A percentile compares a stretch with the other conserved stretches of the same genome.
phyloP scores from a whole-genome alignment of 768 basidiomycete species.

The Tremella yokohamensis region DNA sequence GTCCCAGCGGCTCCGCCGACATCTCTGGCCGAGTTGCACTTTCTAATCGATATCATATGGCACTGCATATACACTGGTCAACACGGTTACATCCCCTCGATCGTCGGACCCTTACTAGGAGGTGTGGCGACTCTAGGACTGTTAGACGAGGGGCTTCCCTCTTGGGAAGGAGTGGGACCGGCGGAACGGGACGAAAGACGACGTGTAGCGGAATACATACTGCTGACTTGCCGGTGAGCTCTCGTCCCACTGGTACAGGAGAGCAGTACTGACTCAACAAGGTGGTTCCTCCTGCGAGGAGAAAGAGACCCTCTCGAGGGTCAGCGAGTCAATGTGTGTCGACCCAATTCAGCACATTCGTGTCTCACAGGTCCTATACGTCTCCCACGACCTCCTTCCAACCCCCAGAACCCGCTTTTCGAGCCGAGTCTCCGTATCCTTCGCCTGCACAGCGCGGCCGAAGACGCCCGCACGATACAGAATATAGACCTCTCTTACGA shows the following conservation, averaged over 20 bases:
- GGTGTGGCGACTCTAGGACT: neutral
- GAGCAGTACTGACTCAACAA: no score
- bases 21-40: neutral
- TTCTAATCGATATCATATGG: neutral
- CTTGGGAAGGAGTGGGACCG: neutral
- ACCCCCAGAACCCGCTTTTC: neutral
- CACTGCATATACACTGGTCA: conserved; percentile 8
- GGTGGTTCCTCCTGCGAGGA: no score
- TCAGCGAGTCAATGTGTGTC: conserved; percentile 14
- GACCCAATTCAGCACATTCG: neutral
- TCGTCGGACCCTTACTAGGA: neutral
- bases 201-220: neutral
- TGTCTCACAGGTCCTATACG: conserved; percentile 3
- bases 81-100: neutral
- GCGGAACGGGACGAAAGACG: neutral
- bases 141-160: neutral
- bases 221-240: neutral
- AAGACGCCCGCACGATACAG: neutral
- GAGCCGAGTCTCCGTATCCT: conserved; percentile 10
- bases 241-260: no score
- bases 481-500: conserved; percentile 7
- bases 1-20: no score
- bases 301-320: neutral
- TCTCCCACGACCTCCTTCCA: conserved; percentile 1
- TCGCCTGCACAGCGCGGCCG: conserved; percentile 6